Evolutionary conservation across 352 stramenopile genomes (phyloP), one percentile per base, ranked within the genome.

Genomic region (Phytophthora agathidicida): DNA sequence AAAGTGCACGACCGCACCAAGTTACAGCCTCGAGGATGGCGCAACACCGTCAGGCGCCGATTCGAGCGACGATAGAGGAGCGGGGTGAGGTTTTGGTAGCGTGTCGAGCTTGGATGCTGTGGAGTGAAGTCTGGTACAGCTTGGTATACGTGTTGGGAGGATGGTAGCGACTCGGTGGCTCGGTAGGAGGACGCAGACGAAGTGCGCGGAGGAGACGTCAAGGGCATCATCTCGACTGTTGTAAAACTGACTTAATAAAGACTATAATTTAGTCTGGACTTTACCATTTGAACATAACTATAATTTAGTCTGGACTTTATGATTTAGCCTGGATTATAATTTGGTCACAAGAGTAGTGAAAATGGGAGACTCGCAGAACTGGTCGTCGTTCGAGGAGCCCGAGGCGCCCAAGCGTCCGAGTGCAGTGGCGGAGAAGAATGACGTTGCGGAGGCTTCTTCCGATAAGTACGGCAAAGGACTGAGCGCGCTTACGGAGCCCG

Each of bases 321-420:
- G n/a, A n/a, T n/a, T n/a, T n/a, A n/a, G n/a, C n/a, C n/a, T n/a
- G n/a, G n/a, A n/a, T n/a, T n/a, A n/a, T n/a, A n/a, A n/a, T n/a
- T n/a, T n/a, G n/a, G n/a, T n/a, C n/a, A n/a, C n/a, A n/a, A n/a
- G n/a, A n/a, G n/a, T n/a, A n/a, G n/a, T n/a, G n/a, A n/a, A n/a
- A n/a, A 91, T 93, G 83, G 65, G 79, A 33, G 80, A 90, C 66
- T 90, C 80, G 35, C 79, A 93, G 71, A 90, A 90, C 46, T 93
- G 83, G 83, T 87, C 73, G 57, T 85, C 83, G 43, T 93, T 91
- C 71, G 81, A 69, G 10, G 53, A 91, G 24, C 74, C 77, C n/a
- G 62, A 73, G 19, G 45, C 56, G 60, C 50, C 65, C 30, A 71
- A 71, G 32, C 63, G 33, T 17, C 44, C 43, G 7, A 49, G 19